Conservation (phyloP, 1,284 basidiomycete species). For the Trametes versicolor region DNA sequence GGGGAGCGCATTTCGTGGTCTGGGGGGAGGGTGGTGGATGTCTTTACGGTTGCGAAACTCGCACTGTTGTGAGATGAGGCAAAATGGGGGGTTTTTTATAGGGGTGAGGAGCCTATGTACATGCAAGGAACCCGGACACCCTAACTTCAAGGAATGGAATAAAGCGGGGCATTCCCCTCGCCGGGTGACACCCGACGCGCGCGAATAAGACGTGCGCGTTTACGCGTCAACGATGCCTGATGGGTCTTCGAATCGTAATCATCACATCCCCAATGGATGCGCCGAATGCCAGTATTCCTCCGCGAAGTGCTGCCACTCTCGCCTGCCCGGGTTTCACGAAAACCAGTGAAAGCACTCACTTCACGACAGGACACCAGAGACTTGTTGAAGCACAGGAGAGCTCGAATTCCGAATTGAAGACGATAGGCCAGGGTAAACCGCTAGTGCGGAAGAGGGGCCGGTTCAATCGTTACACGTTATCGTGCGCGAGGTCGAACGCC, state of each 20-base stretch:
- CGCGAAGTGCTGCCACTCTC: not conserved
- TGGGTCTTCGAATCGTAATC: constrained; percentile 10
- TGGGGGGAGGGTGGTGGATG: not conserved
- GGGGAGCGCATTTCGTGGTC: constrained; percentile 26
- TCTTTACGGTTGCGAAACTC: not conserved
- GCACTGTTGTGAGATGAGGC: constrained; percentile 3
- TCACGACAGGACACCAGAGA: not conserved
- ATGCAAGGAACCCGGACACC: constrained; percentile 37
- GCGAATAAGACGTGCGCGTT: constrained; percentile 19
- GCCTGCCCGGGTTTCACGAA: not conserved
- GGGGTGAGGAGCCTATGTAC: constrained; percentile 24
- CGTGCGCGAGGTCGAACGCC: constrained; percentile 1
- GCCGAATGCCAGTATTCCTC: not conserved
- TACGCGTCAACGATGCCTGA: constrained; percentile 13
- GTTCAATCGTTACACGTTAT: constrained; percentile 19
- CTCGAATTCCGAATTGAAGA: constrained; percentile 21
- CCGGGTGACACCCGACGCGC: constrained; percentile 8
- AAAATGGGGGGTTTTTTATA: constrained; percentile 32
- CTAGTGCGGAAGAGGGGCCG: not conserved
- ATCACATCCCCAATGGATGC: constrained; percentile 2
- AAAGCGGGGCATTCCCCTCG: constrained; percentile 4
- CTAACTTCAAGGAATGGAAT: constrained; percentile 3
- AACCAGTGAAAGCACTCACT: not conserved
- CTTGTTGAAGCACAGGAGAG: not conserved
- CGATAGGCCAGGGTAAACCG: constrained; percentile 5